Percentiles rank a stretch among this genome's conserved stretches.
Conservation (phyloP, 2,329 filamentous ascomycete species). For the Chaetomiaceae sp. region DNA sequence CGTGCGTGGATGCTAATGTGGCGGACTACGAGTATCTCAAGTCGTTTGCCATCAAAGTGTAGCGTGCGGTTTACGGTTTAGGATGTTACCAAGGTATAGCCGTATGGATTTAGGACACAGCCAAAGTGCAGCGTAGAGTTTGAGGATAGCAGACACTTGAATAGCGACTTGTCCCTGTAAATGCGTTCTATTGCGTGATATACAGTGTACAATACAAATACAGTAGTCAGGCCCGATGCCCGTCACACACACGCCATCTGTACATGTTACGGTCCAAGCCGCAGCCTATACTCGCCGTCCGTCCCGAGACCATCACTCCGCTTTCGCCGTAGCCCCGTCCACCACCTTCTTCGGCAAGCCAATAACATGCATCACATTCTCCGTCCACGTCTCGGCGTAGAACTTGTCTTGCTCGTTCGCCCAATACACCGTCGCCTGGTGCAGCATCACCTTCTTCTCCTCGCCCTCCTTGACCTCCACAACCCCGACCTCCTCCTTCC, state of each 20-base stretch:
- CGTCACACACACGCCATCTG: background rate
- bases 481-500: background rate
- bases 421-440: constrained; percentile 48
- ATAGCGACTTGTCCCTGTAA: background rate
- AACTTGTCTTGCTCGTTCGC: constrained; percentile 43
- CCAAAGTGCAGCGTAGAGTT: no score
- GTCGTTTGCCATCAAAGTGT: constrained; percentile 65
- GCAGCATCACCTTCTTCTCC: constrained; percentile 13
- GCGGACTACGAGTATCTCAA: constrained; percentile 78
- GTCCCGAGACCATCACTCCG: background rate
- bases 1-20: constrained; percentile 67
- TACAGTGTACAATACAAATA: constrained; percentile 14
- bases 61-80: no score
- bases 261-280: background rate
- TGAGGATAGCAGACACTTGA: no score
- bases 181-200: constrained; percentile 13
- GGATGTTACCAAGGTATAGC: no score
- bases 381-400: constrained; percentile 47
- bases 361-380: constrained; percentile 50
- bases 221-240: background rate
- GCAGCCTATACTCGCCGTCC: background rate
- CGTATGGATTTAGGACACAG: no score
- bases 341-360: constrained; percentile 31
- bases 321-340: background rate
- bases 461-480: constrained; percentile 37